Conservation (phyloP, 1,284 basidiomycete species). For the Naganishia liquefaciens region DNA sequence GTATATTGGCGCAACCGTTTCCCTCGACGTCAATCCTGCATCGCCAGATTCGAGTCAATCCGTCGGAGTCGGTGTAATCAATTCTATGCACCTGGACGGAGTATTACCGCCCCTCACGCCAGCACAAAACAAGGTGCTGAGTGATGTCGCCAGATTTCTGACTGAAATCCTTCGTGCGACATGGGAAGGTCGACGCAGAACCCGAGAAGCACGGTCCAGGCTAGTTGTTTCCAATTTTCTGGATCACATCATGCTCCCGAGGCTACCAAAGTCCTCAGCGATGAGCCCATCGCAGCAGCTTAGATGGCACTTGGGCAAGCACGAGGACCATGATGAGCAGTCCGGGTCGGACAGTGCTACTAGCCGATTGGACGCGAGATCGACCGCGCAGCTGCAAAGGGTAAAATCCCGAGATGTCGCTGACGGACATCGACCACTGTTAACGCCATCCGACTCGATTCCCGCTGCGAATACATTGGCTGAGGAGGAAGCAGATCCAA, state of each 20-base stretch:
- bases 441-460: not conserved
- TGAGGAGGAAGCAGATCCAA: not conserved
- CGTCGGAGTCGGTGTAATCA: constrained; percentile 36
- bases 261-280: not conserved
- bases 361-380: not conserved
- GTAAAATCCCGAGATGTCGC: not conserved
- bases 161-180: constrained; percentile 41
- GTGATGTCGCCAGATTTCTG: constrained; percentile 36
- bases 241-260: constrained; percentile 35
- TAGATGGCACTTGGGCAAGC: constrained; percentile 2
- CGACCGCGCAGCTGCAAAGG: not conserved
- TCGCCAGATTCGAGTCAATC: not conserved
- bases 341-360: not conserved
- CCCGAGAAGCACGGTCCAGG: constrained; percentile 13
- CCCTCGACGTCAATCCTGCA: constrained; percentile 20
- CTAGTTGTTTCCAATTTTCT: constrained; percentile 37
- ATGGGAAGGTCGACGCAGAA: constrained; percentile 38
- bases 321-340: not conserved
- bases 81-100: constrained; percentile 32
- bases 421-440: not conserved
- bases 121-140: constrained; percentile 35
- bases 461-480: not conserved
- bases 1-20: constrained; percentile 12
- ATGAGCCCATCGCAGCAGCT: constrained; percentile 2
- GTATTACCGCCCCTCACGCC: constrained; percentile 22